Conservation (phyloP, 2,329 filamentous ascomycete genomes). For the Colletotrichum aenigma region DNA sequence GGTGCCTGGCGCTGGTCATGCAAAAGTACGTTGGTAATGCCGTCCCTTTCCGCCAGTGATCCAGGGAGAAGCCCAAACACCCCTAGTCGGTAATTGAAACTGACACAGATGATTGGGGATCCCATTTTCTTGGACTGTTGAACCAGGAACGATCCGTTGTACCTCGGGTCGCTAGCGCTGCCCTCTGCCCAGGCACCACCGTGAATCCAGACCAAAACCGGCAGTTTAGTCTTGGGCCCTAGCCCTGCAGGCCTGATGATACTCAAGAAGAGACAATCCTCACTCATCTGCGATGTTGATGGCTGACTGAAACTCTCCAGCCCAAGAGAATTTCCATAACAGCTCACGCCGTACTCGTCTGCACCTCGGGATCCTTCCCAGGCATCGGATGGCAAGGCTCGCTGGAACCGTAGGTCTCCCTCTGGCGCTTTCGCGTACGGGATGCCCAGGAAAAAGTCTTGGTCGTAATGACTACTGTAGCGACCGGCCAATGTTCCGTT, state of each 20-base stretch:
- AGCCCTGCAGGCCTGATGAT: slow-evolving; percentile 24
- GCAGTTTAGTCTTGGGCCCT: slow-evolving; percentile 6
- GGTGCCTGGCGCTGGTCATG: slow-evolving; percentile 56
- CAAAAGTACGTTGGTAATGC: slow-evolving; percentile 46
- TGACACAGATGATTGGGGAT: slow-evolving; percentile 50
- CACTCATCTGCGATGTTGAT: not conserved
- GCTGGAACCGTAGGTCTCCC: not conserved
- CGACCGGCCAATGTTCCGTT: not conserved
- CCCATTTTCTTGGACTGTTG: slow-evolving; percentile 44
- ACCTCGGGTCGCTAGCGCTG: slow-evolving; percentile 49
- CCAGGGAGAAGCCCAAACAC: slow-evolving; percentile 50
- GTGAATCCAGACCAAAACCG: slow-evolving; percentile 29
- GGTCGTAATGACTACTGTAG: not conserved
- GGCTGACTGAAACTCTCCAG: not conserved
- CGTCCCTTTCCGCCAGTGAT: slow-evolving; percentile 39
- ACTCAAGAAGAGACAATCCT: slow-evolving; percentile 31
- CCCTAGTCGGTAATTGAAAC: slow-evolving; percentile 49
- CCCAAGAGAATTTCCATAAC: slow-evolving; percentile 37
- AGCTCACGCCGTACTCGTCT: slow-evolving; percentile 46
- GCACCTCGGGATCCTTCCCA: slow-evolving; percentile 46
- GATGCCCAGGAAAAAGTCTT: slow-evolving; percentile 50
- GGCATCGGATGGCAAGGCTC: slow-evolving; percentile 38
- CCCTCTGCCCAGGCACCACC: slow-evolving; percentile 45
- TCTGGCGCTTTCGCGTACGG: slow-evolving; percentile 45
- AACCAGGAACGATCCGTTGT: slow-evolving; percentile 66